Evolutionary conservation across 371 early-diverging fungal genomes (phyloP), one percentile per base, ranked within the genome.

Genomic region (Parasitella parasitica): DNA sequence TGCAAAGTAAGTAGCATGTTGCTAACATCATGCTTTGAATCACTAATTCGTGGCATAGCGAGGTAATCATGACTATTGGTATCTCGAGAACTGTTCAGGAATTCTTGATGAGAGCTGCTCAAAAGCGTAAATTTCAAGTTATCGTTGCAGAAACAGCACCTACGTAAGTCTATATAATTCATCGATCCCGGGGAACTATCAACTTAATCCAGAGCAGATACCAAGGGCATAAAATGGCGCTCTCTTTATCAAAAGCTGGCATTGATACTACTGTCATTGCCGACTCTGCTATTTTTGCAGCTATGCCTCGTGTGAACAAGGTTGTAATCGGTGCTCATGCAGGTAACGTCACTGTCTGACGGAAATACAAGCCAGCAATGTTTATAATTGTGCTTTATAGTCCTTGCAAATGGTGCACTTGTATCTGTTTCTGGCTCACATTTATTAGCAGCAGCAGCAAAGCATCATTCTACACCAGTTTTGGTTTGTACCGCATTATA

Each of bases 221-320:
- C 64, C 80, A 83, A 41, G 98, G 97, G 6, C 97, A 94, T 61
- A 82, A 88, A 52, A 89, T 93, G 89, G 96, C 96, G 7, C 72
- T 75, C 38, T 76, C 85, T 13, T 82, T 98, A 41, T 81, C 92
- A 4, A 69, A 79, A 16, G 85, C 89, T 5, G 94, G 94, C 4
- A 94, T 98, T 61, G 96, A 95, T 57, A 92, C 94, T 0, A 95
- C 94, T 0, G 86, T 97, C n/a, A 90, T 98, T 43, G 86, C 94
- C 3, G 97, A 97, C 67, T 87, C 95, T 4, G 96, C 97, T 1
- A 89, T 95, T 12, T 96, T 94, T 86, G 97, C 97, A 2, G 89
- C 95, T 61, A 97, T 98, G 97, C 91, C 97, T 51, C 88, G 97
- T 55, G 96, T 97, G n/a, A 95, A 97, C 84, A 98, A 96, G 78